Evolutionary conservation across 208 protist genomes (phyloP).

Genomic region (Naegleria fowleri): DNA sequence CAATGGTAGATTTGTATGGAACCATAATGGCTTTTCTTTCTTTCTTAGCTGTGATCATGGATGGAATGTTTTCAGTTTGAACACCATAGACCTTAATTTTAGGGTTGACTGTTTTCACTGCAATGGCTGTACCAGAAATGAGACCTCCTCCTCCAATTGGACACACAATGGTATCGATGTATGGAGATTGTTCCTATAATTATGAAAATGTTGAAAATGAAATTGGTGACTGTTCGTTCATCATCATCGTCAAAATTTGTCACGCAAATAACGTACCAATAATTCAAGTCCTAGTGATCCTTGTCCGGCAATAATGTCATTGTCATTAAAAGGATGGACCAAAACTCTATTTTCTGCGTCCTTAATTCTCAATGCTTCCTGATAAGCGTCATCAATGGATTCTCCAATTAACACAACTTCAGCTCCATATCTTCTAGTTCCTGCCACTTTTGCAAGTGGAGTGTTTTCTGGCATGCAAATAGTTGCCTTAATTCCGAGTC

Average conservation of each 20-base stretch:
- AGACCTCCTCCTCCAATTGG: slow-evolving; percentile 77
- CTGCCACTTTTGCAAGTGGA: slow-evolving; percentile 70
- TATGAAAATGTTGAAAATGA: too few relatives aligned
- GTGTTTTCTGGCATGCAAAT: slow-evolving; percentile 77
- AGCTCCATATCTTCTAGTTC: slow-evolving; percentile 61
- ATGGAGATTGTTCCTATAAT: slow-evolving; percentile 57
- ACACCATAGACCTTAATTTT: slow-evolving; percentile 73
- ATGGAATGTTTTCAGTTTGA: slow-evolving; percentile 59
- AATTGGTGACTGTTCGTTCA: too few relatives aligned
- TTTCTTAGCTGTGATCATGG: slow-evolving; percentile 54
- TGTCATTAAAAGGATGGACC: slow-evolving; percentile 81
- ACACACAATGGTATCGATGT: slow-evolving; percentile 71
- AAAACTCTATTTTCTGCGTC: slow-evolving; percentile 52
- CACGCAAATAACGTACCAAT: slow-evolving; percentile 39
- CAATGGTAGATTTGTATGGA: slow-evolving; percentile 59
- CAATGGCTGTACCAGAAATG: slow-evolving; percentile 69
- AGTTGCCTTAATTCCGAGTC: slow-evolving; percentile 68
- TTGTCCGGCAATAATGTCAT: slow-evolving; percentile 66
- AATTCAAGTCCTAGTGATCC: slow-evolving; percentile 79
- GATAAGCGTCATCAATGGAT: slow-evolving; percentile 67
- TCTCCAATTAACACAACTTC: slow-evolving; percentile 61
- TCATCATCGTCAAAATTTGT: too few relatives aligned
- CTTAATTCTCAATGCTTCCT: slow-evolving; percentile 49
- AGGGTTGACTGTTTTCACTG: slow-evolving; percentile 72
- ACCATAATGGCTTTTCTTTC: slow-evolving; percentile 55